Percentiles rank a stretch among this genome's conserved stretches.
phyloP scores from a whole-genome alignment of 495 filamentous ascomycete genomes.

The Penicillium argentinense region DNA sequence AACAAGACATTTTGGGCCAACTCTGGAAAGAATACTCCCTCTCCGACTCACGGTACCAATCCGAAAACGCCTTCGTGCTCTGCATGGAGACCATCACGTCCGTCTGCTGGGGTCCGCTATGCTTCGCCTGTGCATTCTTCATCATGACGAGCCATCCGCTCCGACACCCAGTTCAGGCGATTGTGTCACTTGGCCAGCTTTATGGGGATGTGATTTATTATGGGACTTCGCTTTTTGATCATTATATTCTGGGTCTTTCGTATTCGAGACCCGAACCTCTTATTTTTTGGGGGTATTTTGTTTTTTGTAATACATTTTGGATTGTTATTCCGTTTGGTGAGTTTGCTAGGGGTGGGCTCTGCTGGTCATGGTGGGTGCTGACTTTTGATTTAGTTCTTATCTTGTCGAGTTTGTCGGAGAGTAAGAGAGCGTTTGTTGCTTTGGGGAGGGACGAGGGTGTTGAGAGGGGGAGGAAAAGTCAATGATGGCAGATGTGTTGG shows the following conservation, averaged over 20 bases:
- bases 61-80: conserved; percentile 66
- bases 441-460: too few relatives aligned
- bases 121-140: conserved; percentile 57
- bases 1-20: conserved; percentile 60
- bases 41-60: conserved; percentile 76
- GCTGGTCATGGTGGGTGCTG: too few relatives aligned
- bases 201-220: conserved; percentile 84
- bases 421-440: too few relatives aligned
- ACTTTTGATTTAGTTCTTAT: too few relatives aligned
- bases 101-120: conserved; percentile 77
- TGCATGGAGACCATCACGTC: conserved; percentile 76
- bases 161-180: conserved; percentile 64
- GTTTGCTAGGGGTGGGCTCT: too few relatives aligned
- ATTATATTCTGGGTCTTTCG: conserved; percentile 46
- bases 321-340: conserved; percentile 74
- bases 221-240: conserved; percentile 65
- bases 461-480: too few relatives aligned
- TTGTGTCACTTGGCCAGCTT: conserved; percentile 70
- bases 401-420: too few relatives aligned
- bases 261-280: conserved; percentile 69
- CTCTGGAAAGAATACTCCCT: conserved; percentile 82
- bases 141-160: conserved; percentile 54
- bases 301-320: conserved; percentile 78
- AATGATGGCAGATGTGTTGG: too few relatives aligned
- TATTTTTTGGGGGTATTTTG: conserved; percentile 80